These are phyloP conservation scores for Starmera dryadoides DNA, from an alignment of 805 yeast species.

Conservation along the genomic window DNA sequence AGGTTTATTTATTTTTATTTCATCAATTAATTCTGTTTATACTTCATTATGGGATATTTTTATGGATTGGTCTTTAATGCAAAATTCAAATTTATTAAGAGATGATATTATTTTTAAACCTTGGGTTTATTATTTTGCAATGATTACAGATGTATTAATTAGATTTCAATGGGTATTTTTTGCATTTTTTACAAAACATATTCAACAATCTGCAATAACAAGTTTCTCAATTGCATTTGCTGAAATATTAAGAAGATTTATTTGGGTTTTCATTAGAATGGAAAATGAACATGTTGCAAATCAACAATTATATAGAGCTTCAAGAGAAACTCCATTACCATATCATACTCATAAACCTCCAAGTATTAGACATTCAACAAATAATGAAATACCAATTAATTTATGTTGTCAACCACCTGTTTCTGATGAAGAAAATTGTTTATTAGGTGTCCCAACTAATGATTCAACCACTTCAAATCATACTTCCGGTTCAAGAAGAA, in stretches of 20 bases:
- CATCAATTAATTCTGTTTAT: constrained; percentile 61
- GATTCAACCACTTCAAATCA: neutral
- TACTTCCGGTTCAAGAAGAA: constrained; percentile 12
- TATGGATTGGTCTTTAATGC: constrained; percentile 94
- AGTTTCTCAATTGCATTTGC: constrained; percentile 79
- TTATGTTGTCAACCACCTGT: neutral
- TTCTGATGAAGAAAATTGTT: constrained; percentile 3
- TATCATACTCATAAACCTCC: constrained; percentile 39
- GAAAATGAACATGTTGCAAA: constrained; percentile 96
- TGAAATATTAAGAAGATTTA: constrained; percentile 73
- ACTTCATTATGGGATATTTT: constrained; percentile 82
- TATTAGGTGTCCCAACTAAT: neutral
- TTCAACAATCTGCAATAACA: constrained; percentile 83
- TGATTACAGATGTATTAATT: constrained; percentile 62
- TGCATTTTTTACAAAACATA: constrained; percentile 64
- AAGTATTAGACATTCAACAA: constrained; percentile 12
- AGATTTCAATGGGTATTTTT: constrained; percentile 93
- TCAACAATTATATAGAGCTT: constrained; percentile 77
- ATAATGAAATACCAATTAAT: neutral
- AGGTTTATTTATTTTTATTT: constrained; percentile 65
- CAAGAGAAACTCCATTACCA: constrained; percentile 82
- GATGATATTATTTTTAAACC: constrained; percentile 62
- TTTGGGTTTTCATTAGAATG: constrained; percentile 90
- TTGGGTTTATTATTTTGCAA: constrained; percentile 65
- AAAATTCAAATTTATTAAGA: constrained; percentile 55